phyloP scores from a whole-genome alignment of 495 filamentous ascomycete genomes.

The Neurospora sp. region DNA sequence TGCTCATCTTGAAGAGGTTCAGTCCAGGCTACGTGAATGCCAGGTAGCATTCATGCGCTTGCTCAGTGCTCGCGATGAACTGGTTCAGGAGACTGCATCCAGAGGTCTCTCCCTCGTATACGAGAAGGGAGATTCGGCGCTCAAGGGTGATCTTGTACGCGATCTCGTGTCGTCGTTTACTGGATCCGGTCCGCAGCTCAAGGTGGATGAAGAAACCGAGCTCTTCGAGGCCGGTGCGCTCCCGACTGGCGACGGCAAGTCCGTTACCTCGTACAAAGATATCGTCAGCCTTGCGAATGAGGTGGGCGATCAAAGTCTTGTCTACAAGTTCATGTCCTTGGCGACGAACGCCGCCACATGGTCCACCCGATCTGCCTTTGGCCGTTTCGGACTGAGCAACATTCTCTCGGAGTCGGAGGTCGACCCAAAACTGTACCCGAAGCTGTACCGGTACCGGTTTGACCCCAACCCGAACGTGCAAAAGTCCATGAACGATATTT shows the following conservation, averaged over 20 bases:
- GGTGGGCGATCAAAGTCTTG: slow-evolving; percentile 85
- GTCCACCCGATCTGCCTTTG: slow-evolving; percentile 90
- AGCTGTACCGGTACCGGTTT: slow-evolving; percentile 87
- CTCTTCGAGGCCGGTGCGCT: slow-evolving; percentile 90
- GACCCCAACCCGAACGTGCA: slow-evolving; percentile 90
- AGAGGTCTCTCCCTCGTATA: slow-evolving; percentile 84
- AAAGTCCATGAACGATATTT: slow-evolving; percentile 93
- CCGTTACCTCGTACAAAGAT: slow-evolving; percentile 87
- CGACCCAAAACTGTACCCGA: slow-evolving; percentile 90
- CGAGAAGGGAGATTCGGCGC: slow-evolving; percentile 70
- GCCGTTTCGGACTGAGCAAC: slow-evolving; percentile 81
- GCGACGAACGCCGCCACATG: slow-evolving; percentile 91
- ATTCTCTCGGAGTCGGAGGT: slow-evolving; percentile 82
- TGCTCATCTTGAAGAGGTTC: slow-evolving; percentile 60
- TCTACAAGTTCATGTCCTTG: slow-evolving; percentile 95
- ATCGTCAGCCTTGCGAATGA: slow-evolving; percentile 90
- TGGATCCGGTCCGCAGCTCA: slow-evolving; percentile 58
- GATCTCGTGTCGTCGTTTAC: slow-evolving; percentile 86
- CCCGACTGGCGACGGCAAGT: slow-evolving; percentile 81
- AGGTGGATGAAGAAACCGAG: slow-evolving; percentile 79
- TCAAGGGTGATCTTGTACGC: slow-evolving; percentile 73
- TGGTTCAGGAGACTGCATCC: slow-evolving; percentile 91
- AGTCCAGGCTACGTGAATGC: slow-evolving; percentile 61
- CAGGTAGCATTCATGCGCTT: slow-evolving; percentile 81
- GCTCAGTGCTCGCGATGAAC: slow-evolving; percentile 79